Base-by-base conservation (phyloP, 1,284 basidiomycete genomes). In the Violaceomyces palustris region DNA sequence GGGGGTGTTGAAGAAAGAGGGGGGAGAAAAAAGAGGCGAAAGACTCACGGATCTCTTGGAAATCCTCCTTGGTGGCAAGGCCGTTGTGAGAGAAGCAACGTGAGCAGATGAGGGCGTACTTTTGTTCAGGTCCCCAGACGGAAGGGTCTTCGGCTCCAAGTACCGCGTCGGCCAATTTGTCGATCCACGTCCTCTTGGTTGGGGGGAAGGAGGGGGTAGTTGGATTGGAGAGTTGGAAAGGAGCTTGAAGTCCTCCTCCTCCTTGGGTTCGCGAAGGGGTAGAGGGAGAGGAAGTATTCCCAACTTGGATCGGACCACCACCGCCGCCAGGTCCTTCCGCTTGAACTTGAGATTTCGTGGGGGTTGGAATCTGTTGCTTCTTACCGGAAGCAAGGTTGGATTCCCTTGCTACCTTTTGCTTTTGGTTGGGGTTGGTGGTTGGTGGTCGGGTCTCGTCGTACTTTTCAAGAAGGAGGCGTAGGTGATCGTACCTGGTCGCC, bases 61-160 rank as follows among this genome's bases (percentile, higher is more conserved):
- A 94, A 74, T 88, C 81, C 49, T 82, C 84, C 73, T 90, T 87
- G 51, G 86, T 85, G 4, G 93, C 87, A 8, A 99, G 79, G 0
- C 93, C 93, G 66, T 98, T 98, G 75, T 98, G 93, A 12, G 83
- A 77, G 69, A 89, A 93, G 73, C 93, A 98, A 60, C 85, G 84
- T 49, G 84, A 83, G 74, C 93, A 99, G 31, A 99, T 94, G 44
- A 98, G 80, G 1, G 93, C 94, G 66, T 92, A 98, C 44, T 67
- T 64, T 49, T 73, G 77, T 47, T 74, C 69, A 14, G 73, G 71
- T 12, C 56, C 60, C 1, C 72, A 65, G 18, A 73, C 67, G 19
- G 54, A 35, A 4, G 76, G 75, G 26, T 73, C 67, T n/a, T n/a
- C n/a, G 11, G 70, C 69, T 26, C 75, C 75, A 12, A 77, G 59